Conservation (phyloP, 1,139 yeast species). For the Candida glucosophila region DNA sequence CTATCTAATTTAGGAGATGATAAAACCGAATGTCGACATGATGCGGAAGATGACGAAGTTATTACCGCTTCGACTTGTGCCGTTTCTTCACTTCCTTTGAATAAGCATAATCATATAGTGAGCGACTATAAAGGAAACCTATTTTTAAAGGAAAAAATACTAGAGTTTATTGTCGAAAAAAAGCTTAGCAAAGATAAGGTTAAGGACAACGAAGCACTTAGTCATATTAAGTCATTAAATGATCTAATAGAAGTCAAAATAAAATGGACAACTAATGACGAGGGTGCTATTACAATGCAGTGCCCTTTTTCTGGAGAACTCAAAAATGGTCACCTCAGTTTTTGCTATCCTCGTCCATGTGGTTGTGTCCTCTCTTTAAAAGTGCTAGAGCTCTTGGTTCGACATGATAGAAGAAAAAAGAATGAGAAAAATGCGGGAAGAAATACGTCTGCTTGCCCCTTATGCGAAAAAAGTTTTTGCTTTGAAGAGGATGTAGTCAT, state of each 20-base stretch:
- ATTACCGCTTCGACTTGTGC: constrained; percentile 7
- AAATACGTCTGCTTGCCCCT: constrained; percentile 20
- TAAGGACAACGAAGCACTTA: constrained; percentile 10
- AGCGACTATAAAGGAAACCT: constrained; percentile 66
- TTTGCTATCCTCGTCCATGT: constrained; percentile 27
- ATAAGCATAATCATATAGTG: constrained; percentile 28
- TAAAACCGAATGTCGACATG: constrained; percentile 4
- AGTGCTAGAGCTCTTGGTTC: not conserved
- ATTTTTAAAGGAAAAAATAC: constrained; percentile 59
- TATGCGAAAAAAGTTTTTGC: constrained; percentile 18
- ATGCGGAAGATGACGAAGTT: constrained; percentile 32
- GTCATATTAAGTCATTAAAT: constrained; percentile 32
- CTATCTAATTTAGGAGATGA: constrained; percentile 10
- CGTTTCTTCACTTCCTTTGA: constrained; percentile 18
- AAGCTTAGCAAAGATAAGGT: constrained; percentile 16
- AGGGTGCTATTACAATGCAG: constrained; percentile 17
- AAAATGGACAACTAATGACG: constrained; percentile 16
- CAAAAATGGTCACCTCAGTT: constrained; percentile 14
- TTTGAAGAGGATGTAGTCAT: constrained; percentile 26
- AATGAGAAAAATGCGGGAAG: constrained; percentile 1
- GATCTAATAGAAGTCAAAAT: constrained; percentile 23
- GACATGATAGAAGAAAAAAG: constrained; percentile 3
- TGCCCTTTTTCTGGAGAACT: constrained; percentile 40
- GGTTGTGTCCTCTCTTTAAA: constrained; percentile 30
- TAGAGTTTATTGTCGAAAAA: constrained; percentile 46